Conservation (phyloP, 257 asterid species). For the Solanum habrochaites region DNA sequence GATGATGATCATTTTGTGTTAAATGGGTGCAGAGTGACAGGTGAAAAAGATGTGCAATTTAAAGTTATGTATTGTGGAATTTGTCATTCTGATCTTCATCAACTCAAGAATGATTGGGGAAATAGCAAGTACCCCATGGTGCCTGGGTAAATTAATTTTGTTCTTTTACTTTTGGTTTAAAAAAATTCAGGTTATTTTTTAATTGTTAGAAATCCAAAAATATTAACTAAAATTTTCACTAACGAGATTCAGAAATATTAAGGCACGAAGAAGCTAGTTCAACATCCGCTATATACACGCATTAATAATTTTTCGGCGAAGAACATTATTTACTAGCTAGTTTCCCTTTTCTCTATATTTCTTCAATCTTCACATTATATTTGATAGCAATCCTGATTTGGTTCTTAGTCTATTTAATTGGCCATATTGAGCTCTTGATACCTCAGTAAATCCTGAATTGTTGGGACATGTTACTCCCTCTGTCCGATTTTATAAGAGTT, state of each 20-base stretch:
- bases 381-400: background rate
- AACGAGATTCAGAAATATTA: background rate
- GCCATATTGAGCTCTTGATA: background rate
- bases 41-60: conserved; percentile 38
- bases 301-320: background rate
- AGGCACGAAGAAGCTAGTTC: background rate
- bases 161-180: background rate
- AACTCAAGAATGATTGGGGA: conserved; percentile 41
- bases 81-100: conserved; percentile 46
- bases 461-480: background rate
- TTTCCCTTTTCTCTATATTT: background rate
- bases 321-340: background rate
- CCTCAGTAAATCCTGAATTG: background rate
- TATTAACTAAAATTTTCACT: background rate
- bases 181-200: background rate
- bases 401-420: background rate
- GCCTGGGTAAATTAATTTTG: conserved; percentile 23
- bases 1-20: background rate
- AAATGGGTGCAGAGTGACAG: conserved; percentile 18
- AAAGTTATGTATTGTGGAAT: conserved; percentile 41
- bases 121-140: conserved; percentile 27
- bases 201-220: background rate
- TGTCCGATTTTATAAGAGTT: too few relatives aligned
- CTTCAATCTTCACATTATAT: background rate
- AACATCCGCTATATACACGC: background rate